A percentile compares a stretch with the other conserved stretches of the same genome.
These are phyloP conservation scores for Psidium friedrichsthalianum DNA, from an alignment of 345 rosid genomes.

Conservation along the genomic window DNA sequence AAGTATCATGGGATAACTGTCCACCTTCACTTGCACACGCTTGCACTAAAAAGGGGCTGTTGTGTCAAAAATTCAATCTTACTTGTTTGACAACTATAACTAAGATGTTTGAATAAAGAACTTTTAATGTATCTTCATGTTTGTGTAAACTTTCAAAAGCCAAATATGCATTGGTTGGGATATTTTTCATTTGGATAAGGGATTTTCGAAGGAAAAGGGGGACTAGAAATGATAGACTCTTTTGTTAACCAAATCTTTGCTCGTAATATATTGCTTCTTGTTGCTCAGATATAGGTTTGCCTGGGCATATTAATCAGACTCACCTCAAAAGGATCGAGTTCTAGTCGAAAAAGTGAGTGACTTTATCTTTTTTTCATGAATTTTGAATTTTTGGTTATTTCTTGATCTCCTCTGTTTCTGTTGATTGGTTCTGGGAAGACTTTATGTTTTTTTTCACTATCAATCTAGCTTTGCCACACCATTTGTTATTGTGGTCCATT, in stretches of 20 bases:
- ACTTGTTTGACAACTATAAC: no score
- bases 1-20: no score
- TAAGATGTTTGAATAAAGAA: no score
- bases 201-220: background rate
- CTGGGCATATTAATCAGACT: background rate
- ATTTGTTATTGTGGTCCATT: no score
- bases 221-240: background rate
- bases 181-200: background rate
- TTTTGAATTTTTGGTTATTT: background rate
- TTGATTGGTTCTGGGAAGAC: background rate
- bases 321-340: background rate
- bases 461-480: no score
- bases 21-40: no score
- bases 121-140: no score
- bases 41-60: no score
- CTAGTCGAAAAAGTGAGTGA: slow-evolving; percentile 18
- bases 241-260: background rate
- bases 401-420: background rate
- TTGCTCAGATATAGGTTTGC: background rate
- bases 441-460: no score
- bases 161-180: no score
- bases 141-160: no score
- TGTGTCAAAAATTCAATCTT: no score
- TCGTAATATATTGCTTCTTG: background rate
- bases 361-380: slow-evolving; percentile 7